Conservation (phyloP, 805 yeast species). For the Yamadazyma endophytica region DNA sequence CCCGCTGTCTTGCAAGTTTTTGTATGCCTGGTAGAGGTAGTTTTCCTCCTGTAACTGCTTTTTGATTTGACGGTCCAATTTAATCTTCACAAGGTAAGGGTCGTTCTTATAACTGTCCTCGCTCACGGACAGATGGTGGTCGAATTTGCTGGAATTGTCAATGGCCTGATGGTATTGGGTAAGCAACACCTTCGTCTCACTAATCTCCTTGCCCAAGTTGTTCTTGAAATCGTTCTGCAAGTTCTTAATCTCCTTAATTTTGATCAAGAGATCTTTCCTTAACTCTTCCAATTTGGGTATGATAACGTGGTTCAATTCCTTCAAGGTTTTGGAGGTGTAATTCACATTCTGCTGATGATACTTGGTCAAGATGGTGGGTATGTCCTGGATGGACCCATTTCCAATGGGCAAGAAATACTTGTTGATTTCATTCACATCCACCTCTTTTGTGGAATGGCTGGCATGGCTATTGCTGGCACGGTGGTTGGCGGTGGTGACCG, state of each 20-base stretch:
- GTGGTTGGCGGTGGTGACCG: constrained; percentile 6
- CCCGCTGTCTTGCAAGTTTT: constrained; percentile 83
- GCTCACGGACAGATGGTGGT: constrained; percentile 12
- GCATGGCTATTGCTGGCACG: constrained; percentile 12
- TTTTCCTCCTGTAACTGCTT: constrained; percentile 80
- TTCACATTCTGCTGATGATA: constrained; percentile 40
- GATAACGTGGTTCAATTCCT: constrained; percentile 44
- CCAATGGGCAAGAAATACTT: constrained; percentile 74
- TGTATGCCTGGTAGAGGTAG: constrained; percentile 81
- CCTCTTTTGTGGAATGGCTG: constrained; percentile 12
- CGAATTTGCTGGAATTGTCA: constrained; percentile 53
- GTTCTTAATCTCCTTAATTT: constrained; percentile 82
- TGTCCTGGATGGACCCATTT: constrained; percentile 67
- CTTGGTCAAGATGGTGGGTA: constrained; percentile 63
- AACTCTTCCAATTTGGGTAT: constrained; percentile 55
- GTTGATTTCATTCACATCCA: constrained; percentile 31
- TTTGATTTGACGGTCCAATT: constrained; percentile 72
- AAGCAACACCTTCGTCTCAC: constrained; percentile 36
- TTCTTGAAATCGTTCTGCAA: constrained; percentile 82
- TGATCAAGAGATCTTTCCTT: constrained; percentile 69
- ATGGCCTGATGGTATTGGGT: constrained; percentile 54
- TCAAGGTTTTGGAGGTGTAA: constrained; percentile 39
- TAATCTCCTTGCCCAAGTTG: constrained; percentile 58
- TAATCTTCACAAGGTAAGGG: constrained; percentile 72
- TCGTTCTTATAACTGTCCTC: constrained; percentile 50